A percentile compares a stretch with the other conserved stretches of the same genome.
Evolutionary conservation across 768 basidiomycete genomes (phyloP).

Genomic region (Boletales sp.): DNA sequence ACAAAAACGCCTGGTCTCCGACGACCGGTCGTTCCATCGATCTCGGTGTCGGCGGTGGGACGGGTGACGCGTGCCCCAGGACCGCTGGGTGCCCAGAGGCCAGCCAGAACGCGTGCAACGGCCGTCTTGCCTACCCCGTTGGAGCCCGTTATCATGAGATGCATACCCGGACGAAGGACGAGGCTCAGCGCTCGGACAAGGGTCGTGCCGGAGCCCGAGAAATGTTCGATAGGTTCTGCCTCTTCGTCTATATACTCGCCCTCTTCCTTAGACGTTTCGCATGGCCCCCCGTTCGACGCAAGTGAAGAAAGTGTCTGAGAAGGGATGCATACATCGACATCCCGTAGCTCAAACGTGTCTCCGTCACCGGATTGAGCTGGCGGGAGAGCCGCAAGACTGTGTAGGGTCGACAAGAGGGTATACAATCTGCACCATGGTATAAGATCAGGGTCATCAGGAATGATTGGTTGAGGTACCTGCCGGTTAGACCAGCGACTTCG

Average conservation of each 20-base stretch:
- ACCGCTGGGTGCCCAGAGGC: constrained; percentile 74
- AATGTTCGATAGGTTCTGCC: constrained; percentile 10
- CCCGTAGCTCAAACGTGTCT: constrained; percentile 55
- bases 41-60: constrained; percentile 16
- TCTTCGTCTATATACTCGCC: constrained; percentile 9
- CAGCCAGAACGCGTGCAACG: constrained; percentile 83
- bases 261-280: constrained; percentile 1
- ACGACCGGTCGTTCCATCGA: constrained; percentile 34
- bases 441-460: neutral
- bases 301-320: constrained; percentile 4
- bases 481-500: constrained; percentile 92
- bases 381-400: constrained; percentile 61
- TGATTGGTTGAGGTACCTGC: constrained; percentile 26
- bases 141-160: constrained; percentile 89
- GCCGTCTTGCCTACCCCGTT: constrained; percentile 93
- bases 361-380: constrained; percentile 28
- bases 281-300: neutral
- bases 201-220: constrained; percentile 28
- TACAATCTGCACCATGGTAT: constrained; percentile 56
- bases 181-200: constrained; percentile 73
- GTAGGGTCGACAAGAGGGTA: constrained; percentile 80
- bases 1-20: constrained; percentile 59
- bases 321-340: constrained; percentile 74
- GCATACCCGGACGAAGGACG: constrained; percentile 65
- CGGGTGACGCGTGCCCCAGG: constrained; percentile 30